phyloP scores from a whole-genome alignment of 2,329 filamentous ascomycete species.

The Cladosporium halotolerans region DNA sequence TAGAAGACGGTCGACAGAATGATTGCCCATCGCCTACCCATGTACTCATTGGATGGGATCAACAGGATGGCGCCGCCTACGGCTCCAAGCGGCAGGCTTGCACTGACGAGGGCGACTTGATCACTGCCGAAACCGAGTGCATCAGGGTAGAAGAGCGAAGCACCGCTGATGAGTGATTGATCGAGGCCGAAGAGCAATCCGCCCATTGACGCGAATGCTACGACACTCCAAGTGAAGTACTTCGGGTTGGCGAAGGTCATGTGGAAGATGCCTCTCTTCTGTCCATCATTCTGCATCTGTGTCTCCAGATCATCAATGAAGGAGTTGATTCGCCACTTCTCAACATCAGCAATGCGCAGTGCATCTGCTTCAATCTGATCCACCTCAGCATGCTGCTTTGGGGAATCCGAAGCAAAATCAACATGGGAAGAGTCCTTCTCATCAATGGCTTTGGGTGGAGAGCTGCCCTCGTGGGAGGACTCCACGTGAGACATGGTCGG shows the following conservation, averaged over 20 bases:
- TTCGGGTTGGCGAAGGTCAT: slow-evolving; percentile 56
- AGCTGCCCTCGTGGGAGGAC: too few relatives aligned
- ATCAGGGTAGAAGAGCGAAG: slow-evolving; percentile 58
- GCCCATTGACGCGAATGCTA: slow-evolving; percentile 69
- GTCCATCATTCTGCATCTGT: slow-evolving; percentile 30
- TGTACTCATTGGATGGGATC: slow-evolving; percentile 59
- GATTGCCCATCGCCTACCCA: slow-evolving; percentile 62
- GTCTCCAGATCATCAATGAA: slow-evolving; percentile 38
- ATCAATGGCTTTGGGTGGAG: too few relatives aligned
- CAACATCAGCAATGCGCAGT: slow-evolving; percentile 25
- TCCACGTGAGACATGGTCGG: too few relatives aligned
- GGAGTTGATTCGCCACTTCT: slow-evolving; percentile 40
- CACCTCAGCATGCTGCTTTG: too few relatives aligned
- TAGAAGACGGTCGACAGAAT: slow-evolving; percentile 64
- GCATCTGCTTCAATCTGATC: slow-evolving; percentile 19
- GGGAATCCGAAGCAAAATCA: too few relatives aligned
- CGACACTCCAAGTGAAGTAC: slow-evolving; percentile 62
- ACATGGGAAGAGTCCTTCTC: too few relatives aligned
- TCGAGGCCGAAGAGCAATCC: slow-evolving; percentile 66
- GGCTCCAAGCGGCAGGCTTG: slow-evolving; percentile 65
- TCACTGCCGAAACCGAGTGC: slow-evolving; percentile 49
- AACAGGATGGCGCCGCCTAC: slow-evolving; percentile 64
- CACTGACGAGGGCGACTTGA: slow-evolving; percentile 61
- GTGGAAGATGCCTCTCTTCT: slow-evolving; percentile 43
- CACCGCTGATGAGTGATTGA: slow-evolving; percentile 66